Conservation (phyloP, 768 basidiomycete genomes). For the Phylloporus rhodoxanthus region DNA sequence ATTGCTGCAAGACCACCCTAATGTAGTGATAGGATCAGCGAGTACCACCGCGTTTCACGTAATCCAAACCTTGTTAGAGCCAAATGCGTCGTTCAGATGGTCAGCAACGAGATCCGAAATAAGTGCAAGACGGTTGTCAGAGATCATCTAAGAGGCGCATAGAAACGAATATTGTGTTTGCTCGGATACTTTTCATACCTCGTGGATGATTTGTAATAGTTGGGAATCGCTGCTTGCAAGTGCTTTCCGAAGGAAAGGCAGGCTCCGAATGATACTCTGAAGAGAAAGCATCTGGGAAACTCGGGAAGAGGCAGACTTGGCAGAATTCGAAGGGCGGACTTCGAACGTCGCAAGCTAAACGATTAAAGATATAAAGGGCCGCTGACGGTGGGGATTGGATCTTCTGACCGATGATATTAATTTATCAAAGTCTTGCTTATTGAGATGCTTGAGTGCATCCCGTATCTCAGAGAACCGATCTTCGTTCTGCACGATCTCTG, state of each 20-base stretch:
- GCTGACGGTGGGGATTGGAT: background rate
- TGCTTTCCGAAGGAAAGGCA: slow-evolving; percentile 60
- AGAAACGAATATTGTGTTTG: background rate
- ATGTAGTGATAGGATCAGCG: background rate
- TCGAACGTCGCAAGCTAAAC: slow-evolving; percentile 64
- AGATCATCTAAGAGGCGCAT: slow-evolving; percentile 50
- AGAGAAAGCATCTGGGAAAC: slow-evolving; percentile 78
- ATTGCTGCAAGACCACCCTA: slow-evolving; percentile 69
- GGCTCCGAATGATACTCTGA: slow-evolving; percentile 59
- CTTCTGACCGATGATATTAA: slow-evolving; percentile 59
- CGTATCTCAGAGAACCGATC: slow-evolving; percentile 65
- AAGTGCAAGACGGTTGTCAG: slow-evolving; percentile 60
- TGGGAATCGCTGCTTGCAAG: slow-evolving; percentile 53
- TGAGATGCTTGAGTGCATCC: slow-evolving; percentile 61
- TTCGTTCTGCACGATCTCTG: slow-evolving; percentile 74
- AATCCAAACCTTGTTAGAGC: slow-evolving; percentile 49
- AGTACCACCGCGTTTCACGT: background rate
- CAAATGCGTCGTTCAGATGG: slow-evolving; percentile 69
- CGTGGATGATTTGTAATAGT: slow-evolving; percentile 55
- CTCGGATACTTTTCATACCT: slow-evolving; percentile 35
- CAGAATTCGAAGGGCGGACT: slow-evolving; percentile 44
- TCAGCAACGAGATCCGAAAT: slow-evolving; percentile 57
- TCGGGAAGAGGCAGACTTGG: slow-evolving; percentile 61
- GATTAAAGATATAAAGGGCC: background rate
- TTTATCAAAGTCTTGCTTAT: slow-evolving; percentile 86